Percentiles rank a stretch among this genome's conserved stretches.
Conservation (phyloP, 2,329 filamentous ascomycete genomes). For the Aspergillus piperis region DNA sequence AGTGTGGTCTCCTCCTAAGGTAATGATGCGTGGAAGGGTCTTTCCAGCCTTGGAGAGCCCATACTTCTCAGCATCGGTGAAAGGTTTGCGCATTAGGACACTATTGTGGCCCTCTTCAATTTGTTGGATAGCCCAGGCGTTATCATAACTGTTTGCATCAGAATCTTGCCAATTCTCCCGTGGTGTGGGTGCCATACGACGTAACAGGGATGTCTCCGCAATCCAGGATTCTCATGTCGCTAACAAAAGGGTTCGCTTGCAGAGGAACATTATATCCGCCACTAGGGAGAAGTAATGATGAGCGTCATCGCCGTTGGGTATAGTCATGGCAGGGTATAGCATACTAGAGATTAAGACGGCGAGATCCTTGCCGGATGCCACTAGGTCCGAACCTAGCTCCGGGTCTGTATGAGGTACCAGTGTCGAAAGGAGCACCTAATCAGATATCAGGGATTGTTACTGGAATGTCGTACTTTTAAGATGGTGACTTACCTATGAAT, state of each 20-base stretch:
- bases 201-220: conserved; percentile 85
- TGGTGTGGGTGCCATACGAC: conserved; percentile 58
- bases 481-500: conserved; percentile 65
- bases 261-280: conserved; percentile 86
- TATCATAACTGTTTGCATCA: conserved; percentile 66
- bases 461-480: background rate
- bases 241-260: conserved; percentile 76
- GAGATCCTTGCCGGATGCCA: conserved; percentile 82
- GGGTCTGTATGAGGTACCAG: conserved; percentile 80
- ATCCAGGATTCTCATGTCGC: conserved; percentile 77
- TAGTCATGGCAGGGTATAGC: conserved; percentile 40
- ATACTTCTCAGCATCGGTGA: conserved; percentile 65
- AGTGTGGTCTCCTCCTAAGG: conserved; percentile 57
- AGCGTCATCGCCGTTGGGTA: conserved; percentile 31
- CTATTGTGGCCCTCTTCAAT: conserved; percentile 83
- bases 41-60: conserved; percentile 72
- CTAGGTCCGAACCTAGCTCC: conserved; percentile 82
- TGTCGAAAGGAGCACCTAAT: conserved; percentile 77
- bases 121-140: conserved; percentile 76
- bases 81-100: conserved; percentile 69
- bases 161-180: background rate
- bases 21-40: conserved; percentile 79
- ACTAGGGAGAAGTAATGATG: conserved; percentile 58
- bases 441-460: background rate
- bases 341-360: conserved; percentile 83